These are phyloP conservation scores for Teratosphaeria epicoccoides DNA, from an alignment of 2,329 filamentous ascomycete species.

Conservation along the genomic window DNA sequence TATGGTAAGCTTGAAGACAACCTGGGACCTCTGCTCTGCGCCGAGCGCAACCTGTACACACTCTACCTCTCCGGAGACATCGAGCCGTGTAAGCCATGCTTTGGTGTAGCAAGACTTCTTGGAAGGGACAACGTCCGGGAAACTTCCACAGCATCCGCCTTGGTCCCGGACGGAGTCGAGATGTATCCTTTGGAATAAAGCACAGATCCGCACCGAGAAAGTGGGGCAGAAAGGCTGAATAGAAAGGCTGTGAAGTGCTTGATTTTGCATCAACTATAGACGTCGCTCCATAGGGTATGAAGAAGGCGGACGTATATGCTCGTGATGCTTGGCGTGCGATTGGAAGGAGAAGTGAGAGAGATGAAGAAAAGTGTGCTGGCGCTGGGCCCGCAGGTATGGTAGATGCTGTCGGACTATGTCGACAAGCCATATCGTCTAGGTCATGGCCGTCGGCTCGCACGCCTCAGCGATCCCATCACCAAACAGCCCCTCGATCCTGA, in stretches of 20 bases:
- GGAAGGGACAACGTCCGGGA: no score
- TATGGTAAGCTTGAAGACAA: no score
- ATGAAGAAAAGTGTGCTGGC: neutral
- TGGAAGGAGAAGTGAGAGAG: neutral
- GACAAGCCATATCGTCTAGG: neutral
- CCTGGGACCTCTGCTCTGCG: no score
- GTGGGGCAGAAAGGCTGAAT: constrained; percentile 4
- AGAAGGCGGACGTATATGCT: constrained; percentile 17
- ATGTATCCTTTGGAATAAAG: neutral
- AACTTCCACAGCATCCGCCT: no score
- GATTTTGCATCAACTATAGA: constrained; percentile 21
- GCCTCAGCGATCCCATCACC: constrained; percentile 43
- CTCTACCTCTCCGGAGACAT: no score
- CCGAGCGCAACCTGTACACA: no score
- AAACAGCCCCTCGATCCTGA: constrained; percentile 89
- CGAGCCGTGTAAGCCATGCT: no score
- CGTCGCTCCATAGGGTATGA: constrained; percentile 12
- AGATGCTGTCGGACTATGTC: neutral
- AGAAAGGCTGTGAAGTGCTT: constrained; percentile 7
- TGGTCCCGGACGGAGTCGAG: neutral
- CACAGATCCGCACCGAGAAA: neutral
- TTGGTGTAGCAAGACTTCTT: no score
- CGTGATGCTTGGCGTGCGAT: constrained; percentile 10
- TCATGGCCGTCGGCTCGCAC: neutral
- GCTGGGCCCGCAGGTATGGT: neutral